Base-by-base conservation (phyloP, 257 asterid genomes). In the Jaltomata sinuosa region DNA sequence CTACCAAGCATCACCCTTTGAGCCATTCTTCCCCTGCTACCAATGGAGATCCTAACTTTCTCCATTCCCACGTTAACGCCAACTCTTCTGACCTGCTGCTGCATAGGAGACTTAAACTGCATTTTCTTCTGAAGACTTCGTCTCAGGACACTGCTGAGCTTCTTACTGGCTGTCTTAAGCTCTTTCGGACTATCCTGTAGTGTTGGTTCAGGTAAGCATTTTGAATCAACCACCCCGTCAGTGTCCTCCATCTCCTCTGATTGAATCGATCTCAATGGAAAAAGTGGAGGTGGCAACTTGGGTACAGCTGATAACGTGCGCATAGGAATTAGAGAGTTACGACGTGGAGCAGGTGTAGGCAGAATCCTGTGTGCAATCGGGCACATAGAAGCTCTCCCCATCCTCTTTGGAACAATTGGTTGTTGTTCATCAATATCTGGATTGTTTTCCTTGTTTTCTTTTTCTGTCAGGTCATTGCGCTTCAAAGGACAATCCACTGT, bases 61-160 rank as follows among this genome's bases (percentile, higher is more conserved):
- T 97, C 99, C 92, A 68, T 89, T 29, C 98, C 98, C 62, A 97
- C 97, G 38, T 94, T 97, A 4, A 95, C 92, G 18, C 98, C 99
- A 45, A 91, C 83, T 85, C 97, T 87, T 85, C 94, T 87, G 7
- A 57, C 64, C 14, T 87, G 85, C 61, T 92, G 92, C 90, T 89
- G 95, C 95, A 88, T 85, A 55, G 98, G 96, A 19, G 97, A 88
- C 91, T 90, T 96, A 74, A 84, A 84, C 84, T 89, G 89, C 71
- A 86, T 90, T 87, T 87, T 95, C 94, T 89, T 94, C 57, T 93
- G 97, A 68, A 93, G 85, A 88, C 98, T 93, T 87, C 90, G 84
- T 83, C 98, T 89, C 87, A 89, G 47, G 42, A 87, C 88, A 88
- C 90, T 87, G 53, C 89, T 85, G 59, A 87, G 86, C 89, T 87